These are phyloP conservation scores for Simplicillium aogashimaense DNA, from an alignment of 2,329 filamentous ascomycete genomes.

Conservation along the genomic window DNA sequence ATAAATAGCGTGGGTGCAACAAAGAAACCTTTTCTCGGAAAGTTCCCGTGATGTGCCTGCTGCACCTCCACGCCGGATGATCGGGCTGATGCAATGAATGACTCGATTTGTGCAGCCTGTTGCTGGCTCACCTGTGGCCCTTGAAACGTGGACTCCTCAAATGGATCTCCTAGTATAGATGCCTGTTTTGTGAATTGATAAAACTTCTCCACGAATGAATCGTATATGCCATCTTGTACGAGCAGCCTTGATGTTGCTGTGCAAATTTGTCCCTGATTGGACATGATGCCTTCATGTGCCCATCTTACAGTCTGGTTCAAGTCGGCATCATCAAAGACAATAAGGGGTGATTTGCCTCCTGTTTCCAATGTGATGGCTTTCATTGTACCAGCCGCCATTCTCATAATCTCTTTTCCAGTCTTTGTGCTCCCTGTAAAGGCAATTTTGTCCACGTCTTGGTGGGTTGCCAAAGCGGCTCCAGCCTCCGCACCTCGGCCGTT, in stretches of 20 bases:
- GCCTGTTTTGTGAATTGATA: slow-evolving; percentile 42
- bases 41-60: slow-evolving; percentile 4
- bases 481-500: slow-evolving; percentile 56
- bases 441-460: slow-evolving; percentile 58
- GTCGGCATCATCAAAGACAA: slow-evolving; percentile 52
- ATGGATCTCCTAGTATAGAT: slow-evolving; percentile 54
- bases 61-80: slow-evolving; percentile 47
- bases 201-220: slow-evolving; percentile 54
- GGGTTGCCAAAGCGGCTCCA: slow-evolving; percentile 53
- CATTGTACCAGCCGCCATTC: slow-evolving; percentile 48
- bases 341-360: slow-evolving; percentile 49
- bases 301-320: slow-evolving; percentile 53
- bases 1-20: slow-evolving; percentile 18
- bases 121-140: slow-evolving; percentile 57
- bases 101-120: slow-evolving; percentile 55
- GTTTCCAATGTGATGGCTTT: slow-evolving; percentile 52
- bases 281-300: slow-evolving; percentile 32
- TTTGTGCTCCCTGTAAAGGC: slow-evolving; percentile 63
- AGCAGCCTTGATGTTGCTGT: slow-evolving; percentile 49
- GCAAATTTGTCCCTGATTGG: slow-evolving; percentile 50
- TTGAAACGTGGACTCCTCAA: slow-evolving; percentile 53
- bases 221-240: slow-evolving; percentile 46
- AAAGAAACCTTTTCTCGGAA: slow-evolving; percentile 16
- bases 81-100: slow-evolving; percentile 56
- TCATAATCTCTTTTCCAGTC: slow-evolving; percentile 62